Conservation (phyloP, 768 basidiomycete genomes). For the Symmetrospora coprosmae region DNA sequence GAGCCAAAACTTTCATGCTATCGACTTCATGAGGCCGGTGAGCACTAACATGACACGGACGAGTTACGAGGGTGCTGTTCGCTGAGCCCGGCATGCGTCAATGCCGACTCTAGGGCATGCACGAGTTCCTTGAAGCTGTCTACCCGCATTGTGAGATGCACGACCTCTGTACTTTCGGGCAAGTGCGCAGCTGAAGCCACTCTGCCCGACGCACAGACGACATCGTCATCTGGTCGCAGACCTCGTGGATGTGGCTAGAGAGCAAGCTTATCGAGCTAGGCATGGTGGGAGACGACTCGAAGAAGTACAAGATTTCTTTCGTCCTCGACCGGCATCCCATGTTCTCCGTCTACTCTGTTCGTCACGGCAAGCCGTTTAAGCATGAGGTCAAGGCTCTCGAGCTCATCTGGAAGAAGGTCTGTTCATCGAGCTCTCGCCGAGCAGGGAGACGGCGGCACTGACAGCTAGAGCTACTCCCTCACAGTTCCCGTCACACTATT, state of each 20-base stretch:
- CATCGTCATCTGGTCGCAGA: conserved; percentile 79
- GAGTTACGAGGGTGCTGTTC: no score
- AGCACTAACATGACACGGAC: no score
- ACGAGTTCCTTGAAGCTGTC: conserved; percentile 66
- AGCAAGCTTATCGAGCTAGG: conserved; percentile 76
- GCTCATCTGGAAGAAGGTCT: conserved; percentile 77
- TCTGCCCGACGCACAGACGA: conserved; percentile 39
- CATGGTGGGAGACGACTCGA: conserved; percentile 41
- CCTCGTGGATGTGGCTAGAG: conserved; percentile 84
- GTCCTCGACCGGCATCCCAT: conserved; percentile 47
- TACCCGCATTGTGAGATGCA: conserved; percentile 54
- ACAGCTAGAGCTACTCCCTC: no score
- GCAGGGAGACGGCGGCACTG: no score
- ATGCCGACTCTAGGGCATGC: conserved; percentile 50
- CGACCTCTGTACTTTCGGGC: no score
- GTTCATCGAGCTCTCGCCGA: conserved; percentile 30
- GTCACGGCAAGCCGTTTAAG: conserved; percentile 59
- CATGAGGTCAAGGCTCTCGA: conserved; percentile 70
- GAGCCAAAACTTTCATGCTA: conserved; percentile 8
- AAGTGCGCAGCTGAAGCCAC: not conserved
- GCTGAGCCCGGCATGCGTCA: not conserved
- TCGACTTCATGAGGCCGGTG: conserved; percentile 16
- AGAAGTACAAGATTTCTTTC: conserved; percentile 36
- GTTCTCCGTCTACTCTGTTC: conserved; percentile 72
- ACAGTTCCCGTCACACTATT: conserved; percentile 24